Base-by-base conservation (phyloP, 495 filamentous ascomycete species). In the Penicillium dipodomyicola region DNA sequence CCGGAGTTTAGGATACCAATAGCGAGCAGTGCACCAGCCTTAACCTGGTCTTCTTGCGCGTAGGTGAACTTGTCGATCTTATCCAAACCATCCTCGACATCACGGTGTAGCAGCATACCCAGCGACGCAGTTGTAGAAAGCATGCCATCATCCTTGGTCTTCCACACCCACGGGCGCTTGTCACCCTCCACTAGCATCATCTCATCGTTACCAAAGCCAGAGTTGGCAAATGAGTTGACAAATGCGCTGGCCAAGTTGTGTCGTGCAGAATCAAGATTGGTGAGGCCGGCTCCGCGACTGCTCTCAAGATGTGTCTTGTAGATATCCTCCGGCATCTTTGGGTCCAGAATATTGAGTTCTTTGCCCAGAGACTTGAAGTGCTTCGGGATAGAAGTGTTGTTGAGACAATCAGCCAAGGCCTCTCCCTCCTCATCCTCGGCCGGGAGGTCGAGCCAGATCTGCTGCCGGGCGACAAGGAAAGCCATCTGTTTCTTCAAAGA, bases 261-360 rank as follows among this genome's bases (percentile, higher is more conserved):
- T 59, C 92, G 80, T 37, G 94, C 92, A 14, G 93, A 97, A 72
- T 97, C 94, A 32, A 95, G 84, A 66, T 96, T 96, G 17, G 92
- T 97, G 70, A 95, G 78, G 23, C 92, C 92, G 23, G 91, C 89
- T 45, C 92, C 92, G 46, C 94, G 84, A 57, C 86, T 94, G 77
- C 88, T 97, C 72, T 99, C 94, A 15, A 99, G 80, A 71, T 99
- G 95, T 56, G 91, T 96, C 80, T 99, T 99, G 81, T 99, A 99
- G 63, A 99, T 99, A 67, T 99, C 94, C 74, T 99, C 94, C 4
- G 93, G 92, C 56, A 90, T 92, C 73, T 96, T 96, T 17, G 94
- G 94, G 45, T 97, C 94, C 35, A 99, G 79, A 43, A 97, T 94
- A 67, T 97, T 97, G 50, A 99, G 82, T 65, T 97, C 94, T 73